A percentile compares a stretch with the other conserved stretches of the same genome.
Evolutionary conservation across 176 grass and related monocot genomes (phyloP).

Genomic region (Cocos nucifera): DNA sequence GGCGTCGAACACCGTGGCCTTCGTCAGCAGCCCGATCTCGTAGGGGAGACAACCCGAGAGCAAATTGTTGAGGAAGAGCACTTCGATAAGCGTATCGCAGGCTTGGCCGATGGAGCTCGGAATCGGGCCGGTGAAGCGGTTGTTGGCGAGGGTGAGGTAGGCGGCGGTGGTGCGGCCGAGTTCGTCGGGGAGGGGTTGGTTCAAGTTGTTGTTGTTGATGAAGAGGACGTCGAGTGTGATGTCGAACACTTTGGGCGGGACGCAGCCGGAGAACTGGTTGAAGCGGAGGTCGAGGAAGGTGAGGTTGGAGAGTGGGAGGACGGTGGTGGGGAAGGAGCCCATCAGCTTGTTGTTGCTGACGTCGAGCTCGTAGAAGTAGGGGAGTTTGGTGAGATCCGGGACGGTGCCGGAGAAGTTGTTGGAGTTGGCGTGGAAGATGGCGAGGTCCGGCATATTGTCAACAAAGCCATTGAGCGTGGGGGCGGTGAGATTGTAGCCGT

Average conservation of each 20-base stretch:
- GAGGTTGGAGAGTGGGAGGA: constrained; percentile 43
- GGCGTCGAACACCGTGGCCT: constrained; percentile 87
- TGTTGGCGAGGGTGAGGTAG: constrained; percentile 86
- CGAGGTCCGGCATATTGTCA: constrained; percentile 46
- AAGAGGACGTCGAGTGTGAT: constrained; percentile 54
- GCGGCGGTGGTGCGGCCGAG: constrained; percentile 57
- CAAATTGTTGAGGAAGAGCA: constrained; percentile 80
- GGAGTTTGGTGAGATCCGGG: constrained; percentile 21
- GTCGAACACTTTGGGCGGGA: constrained; percentile 41
- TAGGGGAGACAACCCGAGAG: constrained; percentile 83
- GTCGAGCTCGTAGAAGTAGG: constrained; percentile 91
- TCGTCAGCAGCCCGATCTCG: constrained; percentile 63
- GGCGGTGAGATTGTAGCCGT: constrained; percentile 29
- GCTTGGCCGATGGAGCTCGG: constrained; percentile 48
- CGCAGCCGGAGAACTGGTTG: constrained; percentile 33
- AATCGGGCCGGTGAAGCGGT: constrained; percentile 66
- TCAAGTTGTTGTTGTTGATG: constrained; percentile 85
- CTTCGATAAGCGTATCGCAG: constrained; percentile 44
- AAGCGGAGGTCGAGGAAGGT: constrained; percentile 85
- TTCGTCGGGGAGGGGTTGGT: constrained; percentile 35
- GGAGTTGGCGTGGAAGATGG: constrained; percentile 91
- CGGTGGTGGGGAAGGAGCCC: constrained; percentile 31
- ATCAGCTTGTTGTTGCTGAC: constrained; percentile 74
- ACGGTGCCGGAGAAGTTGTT: constrained; percentile 45
- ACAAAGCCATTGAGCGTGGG: constrained; percentile 29